Conservation (phyloP, 192 early-diverging fungal species). For the Coemansia sp. region DNA sequence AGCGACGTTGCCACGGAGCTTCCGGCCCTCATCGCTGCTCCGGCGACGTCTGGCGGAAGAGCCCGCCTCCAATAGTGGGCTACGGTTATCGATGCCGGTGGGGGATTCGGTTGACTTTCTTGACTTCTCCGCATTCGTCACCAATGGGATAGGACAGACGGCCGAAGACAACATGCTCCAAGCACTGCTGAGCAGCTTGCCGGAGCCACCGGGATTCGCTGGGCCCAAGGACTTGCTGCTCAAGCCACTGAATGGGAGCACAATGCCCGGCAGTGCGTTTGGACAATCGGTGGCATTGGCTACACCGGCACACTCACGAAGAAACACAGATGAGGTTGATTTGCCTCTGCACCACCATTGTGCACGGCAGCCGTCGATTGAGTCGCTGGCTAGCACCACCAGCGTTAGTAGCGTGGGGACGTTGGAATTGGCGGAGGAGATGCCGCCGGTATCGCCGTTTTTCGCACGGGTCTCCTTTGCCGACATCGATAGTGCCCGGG, state of each 20-base stretch:
- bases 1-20: conserved; percentile 26
- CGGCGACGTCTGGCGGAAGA: conserved; percentile 20
- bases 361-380: conserved; percentile 5
- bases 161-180: conserved; percentile 42
- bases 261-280: not conserved
- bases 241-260: conserved; percentile 5
- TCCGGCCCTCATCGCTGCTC: conserved; percentile 25
- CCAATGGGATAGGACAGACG: not conserved
- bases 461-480: conserved; percentile 3
- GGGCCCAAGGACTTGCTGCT: conserved; percentile 24
- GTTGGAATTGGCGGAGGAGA: conserved; percentile 16
- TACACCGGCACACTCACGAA: conserved; percentile 37
- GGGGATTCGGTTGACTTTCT: conserved; percentile 8
- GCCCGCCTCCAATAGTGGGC: not conserved
- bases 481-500: conserved; percentile 10
- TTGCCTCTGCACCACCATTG: conserved; percentile 20
- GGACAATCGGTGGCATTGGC: conserved; percentile 8
- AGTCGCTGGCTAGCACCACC: not conserved
- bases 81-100: conserved; percentile 7
- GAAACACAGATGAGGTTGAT: conserved; percentile 36
- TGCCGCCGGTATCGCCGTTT: conserved; percentile 41
- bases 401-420: not conserved
- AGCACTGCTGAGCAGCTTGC: conserved; percentile 40
- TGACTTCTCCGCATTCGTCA: conserved; percentile 1
- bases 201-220: conserved; percentile 32